A percentile compares a stretch with the other conserved stretches of the same genome.
These are phyloP conservation scores for Cladosporium sp. DNA, from an alignment of 2,329 filamentous ascomycete species.

Conservation along the genomic window DNA sequence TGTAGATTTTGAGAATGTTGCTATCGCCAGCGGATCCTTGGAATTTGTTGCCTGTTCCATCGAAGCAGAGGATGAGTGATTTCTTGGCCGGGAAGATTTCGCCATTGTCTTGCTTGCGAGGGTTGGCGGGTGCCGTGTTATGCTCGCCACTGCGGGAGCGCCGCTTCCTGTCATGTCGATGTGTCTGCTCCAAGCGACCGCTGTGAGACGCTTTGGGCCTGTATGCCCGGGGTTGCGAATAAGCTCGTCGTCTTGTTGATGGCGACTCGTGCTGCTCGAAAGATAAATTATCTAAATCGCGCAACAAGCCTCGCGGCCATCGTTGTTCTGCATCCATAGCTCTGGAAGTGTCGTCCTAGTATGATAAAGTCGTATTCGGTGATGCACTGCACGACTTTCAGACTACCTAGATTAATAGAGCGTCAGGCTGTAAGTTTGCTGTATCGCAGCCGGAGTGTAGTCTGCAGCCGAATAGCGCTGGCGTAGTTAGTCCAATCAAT, in stretches of 20 bases:
- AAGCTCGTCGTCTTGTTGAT: neutral
- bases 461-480: too few relatives aligned
- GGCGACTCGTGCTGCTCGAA: neutral
- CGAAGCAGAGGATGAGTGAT: constrained; percentile 31
- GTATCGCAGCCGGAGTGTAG: too few relatives aligned
- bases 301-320: constrained; percentile 4
- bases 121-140: neutral
- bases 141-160: neutral
- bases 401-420: too few relatives aligned
- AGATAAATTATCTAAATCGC: constrained; percentile 7
- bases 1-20: constrained; percentile 65
- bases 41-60: constrained; percentile 42
- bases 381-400: too few relatives aligned
- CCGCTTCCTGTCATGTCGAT: neutral
- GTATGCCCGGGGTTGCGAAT: constrained; percentile 7
- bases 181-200: neutral
- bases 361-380: too few relatives aligned
- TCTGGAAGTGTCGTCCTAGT: neutral
- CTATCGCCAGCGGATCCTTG: constrained; percentile 38
- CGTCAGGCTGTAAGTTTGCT: too few relatives aligned
- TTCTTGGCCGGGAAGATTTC: constrained; percentile 6
- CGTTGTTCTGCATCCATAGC: constrained; percentile 9
- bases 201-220: neutral
- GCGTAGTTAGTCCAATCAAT: neutral
- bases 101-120: neutral